Conservation (phyloP, 352 stramenopile species). For the Phytopythium helicoides region DNA sequence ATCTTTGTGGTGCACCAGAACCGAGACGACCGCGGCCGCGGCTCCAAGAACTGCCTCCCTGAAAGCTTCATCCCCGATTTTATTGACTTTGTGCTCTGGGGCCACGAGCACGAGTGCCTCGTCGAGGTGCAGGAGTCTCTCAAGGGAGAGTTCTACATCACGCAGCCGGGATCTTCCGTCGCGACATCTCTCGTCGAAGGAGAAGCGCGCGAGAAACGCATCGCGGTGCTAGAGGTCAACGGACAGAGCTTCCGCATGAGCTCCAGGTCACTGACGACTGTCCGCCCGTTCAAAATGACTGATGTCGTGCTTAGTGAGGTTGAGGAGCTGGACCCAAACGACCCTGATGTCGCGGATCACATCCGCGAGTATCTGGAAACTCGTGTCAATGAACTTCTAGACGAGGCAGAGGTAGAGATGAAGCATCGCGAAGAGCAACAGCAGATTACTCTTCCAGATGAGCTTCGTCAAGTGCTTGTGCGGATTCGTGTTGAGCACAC, state of each 20-base stretch:
- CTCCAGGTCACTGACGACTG: slow-evolving; percentile 81
- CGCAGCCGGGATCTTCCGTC: slow-evolving; percentile 95
- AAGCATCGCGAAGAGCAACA: slow-evolving; percentile 23
- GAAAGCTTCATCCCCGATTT: slow-evolving; percentile 98
- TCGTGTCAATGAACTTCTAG: slow-evolving; percentile 67
- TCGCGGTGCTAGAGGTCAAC: slow-evolving; percentile 88
- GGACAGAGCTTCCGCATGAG: slow-evolving; percentile 89
- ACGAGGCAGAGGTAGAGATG: slow-evolving; percentile 48
- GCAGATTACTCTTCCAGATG: slow-evolving; percentile 14
- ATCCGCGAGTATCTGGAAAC: slow-evolving; percentile 67
- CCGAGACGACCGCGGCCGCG: slow-evolving; percentile 90
- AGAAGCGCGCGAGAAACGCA: slow-evolving; percentile 81
- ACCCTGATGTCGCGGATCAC: slow-evolving; percentile 76
- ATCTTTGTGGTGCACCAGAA: slow-evolving; percentile 99
- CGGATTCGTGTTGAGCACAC: slow-evolving; percentile 87
- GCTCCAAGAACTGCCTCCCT: slow-evolving; percentile 96
- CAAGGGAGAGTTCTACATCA: slow-evolving; percentile 96
- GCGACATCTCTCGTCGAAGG: slow-evolving; percentile 94
- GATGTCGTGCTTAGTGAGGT: slow-evolving; percentile 89
- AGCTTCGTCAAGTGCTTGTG: slow-evolving; percentile 70
- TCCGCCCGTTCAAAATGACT: slow-evolving; percentile 93
- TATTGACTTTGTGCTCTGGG: slow-evolving; percentile 97
- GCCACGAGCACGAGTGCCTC: slow-evolving; percentile 98
- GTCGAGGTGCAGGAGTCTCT: slow-evolving; percentile 94
- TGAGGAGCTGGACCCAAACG: slow-evolving; percentile 88